Base-by-base conservation (phyloP, 169 alveolate species). In the Eimeria zaria region DNA sequence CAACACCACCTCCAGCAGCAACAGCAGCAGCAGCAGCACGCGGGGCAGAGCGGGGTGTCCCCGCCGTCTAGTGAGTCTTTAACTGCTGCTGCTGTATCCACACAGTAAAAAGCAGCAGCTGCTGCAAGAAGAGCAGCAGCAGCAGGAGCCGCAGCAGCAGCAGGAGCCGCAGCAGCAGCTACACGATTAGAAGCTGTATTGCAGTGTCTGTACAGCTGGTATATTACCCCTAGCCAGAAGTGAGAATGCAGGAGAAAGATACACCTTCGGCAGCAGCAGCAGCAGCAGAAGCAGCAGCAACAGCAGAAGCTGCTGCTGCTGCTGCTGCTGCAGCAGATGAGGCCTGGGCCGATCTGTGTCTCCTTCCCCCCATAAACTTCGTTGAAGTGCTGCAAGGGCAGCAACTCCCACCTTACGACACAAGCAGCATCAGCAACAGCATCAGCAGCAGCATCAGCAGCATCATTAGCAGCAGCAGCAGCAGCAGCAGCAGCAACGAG, bases 401-500 rank as follows among this genome's bases (percentile, higher is more conserved):
- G 71, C 64, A 36, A 51, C 46, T 9, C 16, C 4, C n/a, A 41
- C 48, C 9, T 33, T 12, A 30, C 33, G 39, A 41, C 39, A 53
- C 24, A 0, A 33, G 27, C 1, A n/a, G 41, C 78, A 36, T 11
- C 58, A 11, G 62, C 58, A 76, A 60, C 87, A 41, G 58, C 55
- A 76, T 11, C 87, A n/a, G n/a, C n/a, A n/a, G n/a, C n/a, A n/a
- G n/a, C n/a, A n/a, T n/a, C n/a, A n/a, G n/a, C n/a, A n/a, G n/a
- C n/a, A n/a, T n/a, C n/a, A n/a, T n/a, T n/a, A 76, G 58, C 80
- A 33, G 46, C 80, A 30, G 46, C 80, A 30, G 24, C 71, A 36
- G 71, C 41, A 24, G 89, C 89, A 81, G 73, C 89, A 81, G 36
- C 27, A 27, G 12, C 48, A 81, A 81, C 58, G 71, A 51, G 71